Evolutionary conservation across 148 eudicot genomes (phyloP), one percentile per base, ranked within the genome.

Genomic region (Heliamphora exappendiculata): DNA sequence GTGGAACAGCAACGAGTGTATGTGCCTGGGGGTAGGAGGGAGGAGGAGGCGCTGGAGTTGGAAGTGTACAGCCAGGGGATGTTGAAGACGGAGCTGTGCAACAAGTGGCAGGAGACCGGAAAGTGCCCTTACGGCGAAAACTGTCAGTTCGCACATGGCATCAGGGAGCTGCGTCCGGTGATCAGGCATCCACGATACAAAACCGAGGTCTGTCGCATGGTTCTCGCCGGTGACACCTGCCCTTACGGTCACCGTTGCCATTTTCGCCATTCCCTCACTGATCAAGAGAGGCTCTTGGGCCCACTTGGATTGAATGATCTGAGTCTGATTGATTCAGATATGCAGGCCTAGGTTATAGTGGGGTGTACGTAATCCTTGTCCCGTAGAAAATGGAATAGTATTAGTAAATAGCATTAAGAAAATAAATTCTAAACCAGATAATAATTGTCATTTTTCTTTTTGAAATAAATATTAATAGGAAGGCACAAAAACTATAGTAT

Each of bases 171-270:
- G 45, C 89, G 92, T 1, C 92, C 92, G 3, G 87, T 90, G 28
- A 85, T 90, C 51, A 78, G 94, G 66, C 94, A 90, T 80, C 94
- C 90, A 0, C 83, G 92, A 19, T 90, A 88, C 82, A 90, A 90
- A 78, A 88, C 94, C 1, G 87, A 90, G 74, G 85, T 90, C 16
- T 90, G 94, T 51, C 92, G 90, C 17, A 88, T 90, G 91, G 75
- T 90, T 44, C 83, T 82, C 39, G 44, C 86, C 37, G 90, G 91
- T 0, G 80, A 70, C 68, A 37, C 57, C 45, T 90, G 94, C 64
- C 91, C 91, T 17, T 90, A 88, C 24, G 94, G 94, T 58, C 91
- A 90, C 69, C 94, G 94, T 68, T 90, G 94, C 78, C 94, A 90
- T 72, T 90, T 90, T 36, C 89, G 91, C 74, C 94, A 90, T 77